Evolutionary conservation across 352 stramenopile genomes (phyloP).

Genomic region (Albugo candida): DNA sequence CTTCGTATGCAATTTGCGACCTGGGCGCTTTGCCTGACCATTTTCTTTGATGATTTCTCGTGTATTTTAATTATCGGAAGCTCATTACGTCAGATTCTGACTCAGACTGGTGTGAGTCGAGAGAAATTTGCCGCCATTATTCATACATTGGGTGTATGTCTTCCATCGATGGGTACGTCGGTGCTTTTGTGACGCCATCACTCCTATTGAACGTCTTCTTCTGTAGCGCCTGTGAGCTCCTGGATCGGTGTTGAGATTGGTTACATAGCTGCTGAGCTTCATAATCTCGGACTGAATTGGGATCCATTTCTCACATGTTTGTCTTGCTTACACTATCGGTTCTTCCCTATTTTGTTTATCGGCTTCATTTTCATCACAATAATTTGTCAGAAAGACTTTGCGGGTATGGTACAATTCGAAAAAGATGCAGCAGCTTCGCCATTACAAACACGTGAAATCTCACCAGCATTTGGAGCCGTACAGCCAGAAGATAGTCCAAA

Average conservation of each 20-base stretch:
- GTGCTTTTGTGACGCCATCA: neutral
- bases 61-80: conserved; percentile 82
- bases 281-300: conserved; percentile 60
- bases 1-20: conserved; percentile 69
- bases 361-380: conserved; percentile 82
- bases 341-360: conserved; percentile 79
- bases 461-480: neutral
- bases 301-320: conserved; percentile 77
- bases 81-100: conserved; percentile 63
- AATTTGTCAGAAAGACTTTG: conserved; percentile 75
- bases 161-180: conserved; percentile 67
- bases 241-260: conserved; percentile 83
- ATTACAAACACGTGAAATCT: conserved; percentile 16
- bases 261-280: conserved; percentile 62
- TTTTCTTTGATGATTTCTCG: conserved; percentile 88
- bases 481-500: conserved; percentile 14
- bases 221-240: conserved; percentile 55
- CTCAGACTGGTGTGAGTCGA: conserved; percentile 58
- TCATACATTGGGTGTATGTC: conserved; percentile 69
- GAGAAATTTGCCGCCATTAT: conserved; percentile 83
- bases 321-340: conserved; percentile 67
- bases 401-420: conserved; percentile 74
- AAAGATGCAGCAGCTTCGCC: conserved; percentile 56
- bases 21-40: conserved; percentile 64
- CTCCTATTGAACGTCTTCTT: neutral